Evolutionary conservation across 805 yeast genomes (phyloP).

Genomic region (Pichia gijzeniarum): DNA sequence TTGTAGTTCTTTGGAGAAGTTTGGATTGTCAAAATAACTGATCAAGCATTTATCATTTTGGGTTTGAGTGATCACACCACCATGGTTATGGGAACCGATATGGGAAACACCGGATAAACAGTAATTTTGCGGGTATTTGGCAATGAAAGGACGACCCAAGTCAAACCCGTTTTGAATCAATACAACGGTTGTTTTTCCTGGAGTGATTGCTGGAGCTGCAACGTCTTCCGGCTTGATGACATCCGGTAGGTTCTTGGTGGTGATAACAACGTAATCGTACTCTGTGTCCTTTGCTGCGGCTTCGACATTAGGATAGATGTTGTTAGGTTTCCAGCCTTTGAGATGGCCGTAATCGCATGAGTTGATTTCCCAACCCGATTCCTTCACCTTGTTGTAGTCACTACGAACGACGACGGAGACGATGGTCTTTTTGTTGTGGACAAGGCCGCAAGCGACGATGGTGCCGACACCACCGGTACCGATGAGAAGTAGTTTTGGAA

Average conservation of each 20-base stretch:
- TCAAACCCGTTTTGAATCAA: constrained; percentile 65
- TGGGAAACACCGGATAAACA: constrained; percentile 59
- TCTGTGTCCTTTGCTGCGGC: constrained; percentile 33
- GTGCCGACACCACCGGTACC: constrained; percentile 88
- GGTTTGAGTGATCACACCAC: constrained; percentile 31
- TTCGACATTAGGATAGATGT: constrained; percentile 29
- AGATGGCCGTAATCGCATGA: constrained; percentile 58
- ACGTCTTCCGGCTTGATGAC: constrained; percentile 44
- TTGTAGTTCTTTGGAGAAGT: constrained; percentile 27
- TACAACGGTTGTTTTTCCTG: constrained; percentile 41
- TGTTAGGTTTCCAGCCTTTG: constrained; percentile 48
- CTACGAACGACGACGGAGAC: constrained; percentile 54
- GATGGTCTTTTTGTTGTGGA: constrained; percentile 39
- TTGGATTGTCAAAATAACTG: constrained; percentile 44
- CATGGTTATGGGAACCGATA: constrained; percentile 34
- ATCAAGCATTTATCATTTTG: constrained; percentile 41
- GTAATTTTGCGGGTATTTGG: constrained; percentile 43
- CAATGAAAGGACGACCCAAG: constrained; percentile 48
- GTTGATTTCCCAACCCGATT: constrained; percentile 47
- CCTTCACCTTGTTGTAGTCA: constrained; percentile 45
- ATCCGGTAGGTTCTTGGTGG: constrained; percentile 60
- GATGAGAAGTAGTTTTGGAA: constrained; percentile 33
- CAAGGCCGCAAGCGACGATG: constrained; percentile 59
- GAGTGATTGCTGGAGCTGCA: constrained; percentile 43
- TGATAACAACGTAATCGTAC: constrained; percentile 52